Percentiles rank a stretch among this genome's conserved stretches.
These are phyloP conservation scores for Hyaloscypha variabilis DNA, from an alignment of 495 filamentous ascomycete species.

Conservation along the genomic window DNA sequence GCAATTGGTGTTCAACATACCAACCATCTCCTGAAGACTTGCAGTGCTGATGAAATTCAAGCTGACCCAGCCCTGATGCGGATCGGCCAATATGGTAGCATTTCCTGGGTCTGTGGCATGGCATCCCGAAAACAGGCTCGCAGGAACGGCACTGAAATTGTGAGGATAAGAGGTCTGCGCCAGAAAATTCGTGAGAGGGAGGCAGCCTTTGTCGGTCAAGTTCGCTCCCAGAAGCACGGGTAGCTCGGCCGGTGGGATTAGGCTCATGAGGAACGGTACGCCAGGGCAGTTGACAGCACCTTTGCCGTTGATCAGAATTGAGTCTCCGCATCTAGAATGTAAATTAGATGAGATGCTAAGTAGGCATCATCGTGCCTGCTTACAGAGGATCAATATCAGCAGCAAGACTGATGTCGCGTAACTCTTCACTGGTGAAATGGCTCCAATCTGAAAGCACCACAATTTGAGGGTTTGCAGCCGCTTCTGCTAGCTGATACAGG, in stretches of 20 bases:
- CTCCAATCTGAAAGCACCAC: constrained; percentile 59
- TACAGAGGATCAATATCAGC: constrained; percentile 45
- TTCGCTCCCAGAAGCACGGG: constrained; percentile 36
- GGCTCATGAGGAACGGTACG: constrained; percentile 39
- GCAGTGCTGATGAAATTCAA: constrained; percentile 49
- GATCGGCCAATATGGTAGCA: constrained; percentile 41
- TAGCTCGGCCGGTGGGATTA: constrained; percentile 37
- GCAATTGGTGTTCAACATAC: neutral
- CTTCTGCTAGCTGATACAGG: constrained; percentile 46
- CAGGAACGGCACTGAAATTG: constrained; percentile 41
- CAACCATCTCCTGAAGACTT: constrained; percentile 13
- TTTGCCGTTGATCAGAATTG: constrained; percentile 55
- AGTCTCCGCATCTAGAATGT: constrained; percentile 45
- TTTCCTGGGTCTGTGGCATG: constrained; percentile 40
- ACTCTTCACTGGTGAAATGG: constrained; percentile 50
- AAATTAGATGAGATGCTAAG: neutral
- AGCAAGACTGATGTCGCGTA: constrained; percentile 39
- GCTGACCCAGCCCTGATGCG: constrained; percentile 43
- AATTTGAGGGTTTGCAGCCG: constrained; percentile 45
- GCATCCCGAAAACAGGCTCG: constrained; percentile 42
- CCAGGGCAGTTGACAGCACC: constrained; percentile 52
- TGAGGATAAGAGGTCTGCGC: constrained; percentile 23
- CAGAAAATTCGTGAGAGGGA: constrained; percentile 22
- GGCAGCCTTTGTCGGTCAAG: constrained; percentile 54
- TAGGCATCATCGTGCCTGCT: constrained; percentile 15